phyloP scores from a whole-genome alignment of 2,329 filamentous ascomycete species.

The Fusarium sp. region DNA sequence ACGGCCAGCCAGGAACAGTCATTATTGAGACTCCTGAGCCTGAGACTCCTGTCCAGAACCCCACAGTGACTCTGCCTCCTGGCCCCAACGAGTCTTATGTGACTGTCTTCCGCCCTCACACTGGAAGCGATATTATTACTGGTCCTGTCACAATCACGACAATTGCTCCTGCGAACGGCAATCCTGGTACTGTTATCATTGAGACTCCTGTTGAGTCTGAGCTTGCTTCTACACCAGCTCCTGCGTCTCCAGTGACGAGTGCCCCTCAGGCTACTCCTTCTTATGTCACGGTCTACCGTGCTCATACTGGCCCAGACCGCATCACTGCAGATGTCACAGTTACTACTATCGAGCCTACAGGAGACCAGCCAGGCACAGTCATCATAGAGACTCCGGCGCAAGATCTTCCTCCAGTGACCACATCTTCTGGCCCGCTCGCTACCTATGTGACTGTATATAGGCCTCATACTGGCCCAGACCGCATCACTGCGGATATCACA shows the following conservation, averaged over 20 bases:
- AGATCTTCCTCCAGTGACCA: constrained; percentile 24
- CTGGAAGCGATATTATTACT: constrained; percentile 17
- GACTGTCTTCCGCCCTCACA: constrained; percentile 26
- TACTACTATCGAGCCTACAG: constrained; percentile 21
- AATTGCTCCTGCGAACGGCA: constrained; percentile 14
- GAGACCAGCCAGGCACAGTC: constrained; percentile 25
- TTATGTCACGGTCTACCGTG: constrained; percentile 30
- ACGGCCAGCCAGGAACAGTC: constrained; percentile 25
- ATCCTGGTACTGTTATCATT: constrained; percentile 29
- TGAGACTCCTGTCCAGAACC: constrained; percentile 7
- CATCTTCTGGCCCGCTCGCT: constrained; percentile 15
- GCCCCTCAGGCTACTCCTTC: constrained; percentile 8
- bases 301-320: constrained; percentile 18
- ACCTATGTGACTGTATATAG: constrained; percentile 28
- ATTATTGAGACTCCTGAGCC: constrained; percentile 27
- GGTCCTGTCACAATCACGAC: constrained; percentile 23
- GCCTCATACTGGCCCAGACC: constrained; percentile 17
- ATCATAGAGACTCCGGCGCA: constrained; percentile 30
- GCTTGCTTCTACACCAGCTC: constrained; percentile 1
- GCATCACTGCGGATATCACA: constrained; percentile 23
- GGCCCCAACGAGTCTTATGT: constrained; percentile 25
- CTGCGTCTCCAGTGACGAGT: constrained; percentile 1
- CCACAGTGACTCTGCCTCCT: constrained; percentile 26
- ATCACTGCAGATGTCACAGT: constrained; percentile 24
- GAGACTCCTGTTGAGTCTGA: constrained; percentile 20